These are phyloP conservation scores for Cercospora zeina DNA, from an alignment of 2,329 filamentous ascomycete species.

Conservation along the genomic window DNA sequence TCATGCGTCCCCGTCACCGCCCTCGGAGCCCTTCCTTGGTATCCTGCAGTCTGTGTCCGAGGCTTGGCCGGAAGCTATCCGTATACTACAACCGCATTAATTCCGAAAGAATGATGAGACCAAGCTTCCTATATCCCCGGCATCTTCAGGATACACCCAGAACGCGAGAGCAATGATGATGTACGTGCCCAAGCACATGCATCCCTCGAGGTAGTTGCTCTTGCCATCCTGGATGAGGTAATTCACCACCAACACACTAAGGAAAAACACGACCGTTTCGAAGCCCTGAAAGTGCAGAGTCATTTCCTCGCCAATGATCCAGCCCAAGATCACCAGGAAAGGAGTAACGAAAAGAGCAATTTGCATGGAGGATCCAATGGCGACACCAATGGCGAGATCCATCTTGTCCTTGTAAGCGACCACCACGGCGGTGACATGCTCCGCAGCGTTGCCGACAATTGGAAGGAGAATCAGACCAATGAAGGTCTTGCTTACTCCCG, in stretches of 20 bases:
- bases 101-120: slow-evolving; percentile 25
- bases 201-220: slow-evolving; percentile 83
- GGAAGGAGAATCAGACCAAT: slow-evolving; percentile 59
- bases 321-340: slow-evolving; percentile 58
- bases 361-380: slow-evolving; percentile 56
- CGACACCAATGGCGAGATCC: slow-evolving; percentile 58
- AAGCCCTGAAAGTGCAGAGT: slow-evolving; percentile 83
- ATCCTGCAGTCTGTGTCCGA: slow-evolving; percentile 5
- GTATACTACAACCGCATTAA: slow-evolving; percentile 8
- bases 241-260: slow-evolving; percentile 82
- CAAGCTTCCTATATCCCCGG: slow-evolving; percentile 27
- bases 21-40: background rate
- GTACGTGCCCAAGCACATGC: slow-evolving; percentile 58
- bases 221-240: slow-evolving; percentile 82
- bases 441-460: slow-evolving; percentile 59
- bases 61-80: background rate
- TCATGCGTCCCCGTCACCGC: background rate
- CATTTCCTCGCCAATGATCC: slow-evolving; percentile 56
- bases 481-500: slow-evolving; percentile 57
- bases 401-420: slow-evolving; percentile 60
- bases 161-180: slow-evolving; percentile 62
- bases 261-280: slow-evolving; percentile 83
- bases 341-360: slow-evolving; percentile 61
- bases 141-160: slow-evolving; percentile 55
- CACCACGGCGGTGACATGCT: slow-evolving; percentile 57